Base-by-base conservation (phyloP, 2,329 filamentous ascomycete species). In the Fusarium setosum region DNA sequence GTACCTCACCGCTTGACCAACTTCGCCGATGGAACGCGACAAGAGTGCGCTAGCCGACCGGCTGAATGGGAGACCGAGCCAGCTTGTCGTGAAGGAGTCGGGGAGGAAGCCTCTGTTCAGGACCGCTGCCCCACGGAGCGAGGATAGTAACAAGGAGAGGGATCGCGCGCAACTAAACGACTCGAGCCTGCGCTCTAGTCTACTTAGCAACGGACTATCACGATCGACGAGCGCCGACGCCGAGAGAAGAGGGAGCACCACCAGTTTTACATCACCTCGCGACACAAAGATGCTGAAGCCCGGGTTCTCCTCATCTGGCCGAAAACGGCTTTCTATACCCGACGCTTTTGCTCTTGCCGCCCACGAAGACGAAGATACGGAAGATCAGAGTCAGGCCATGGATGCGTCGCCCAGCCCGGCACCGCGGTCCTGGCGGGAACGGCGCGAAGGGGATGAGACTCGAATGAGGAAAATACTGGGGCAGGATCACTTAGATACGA, bases 351-450 rank as follows among this genome's bases (percentile, higher is more conserved):
- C 54, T 41, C 57, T 74, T 37, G 79, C 76, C 5, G 73, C 69
- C 32, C 68, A 68, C 31, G 77, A 77, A 32, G 71, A 71, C 6
- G 67, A 69, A 29, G 69, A 61, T 45, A 64, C 67, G 11, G 67
- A 66, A 34, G 72, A 72, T 35, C 63, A 70, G n/a, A 73, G 67
- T 24, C 63, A 71, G 15, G 55, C 60, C n/a, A 65, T 72, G n/a
- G 80, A 81, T 59, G 83, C 79, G 17, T 85, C 83, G 3, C 84
- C 84, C 1, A 86, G 84, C 54, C 84, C 84, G 1, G 84, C 84
- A 1, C 84, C 84, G 2, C 76, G 84, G 29, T 70, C 76, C 8
- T 82, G 81, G 79, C 79, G 80, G 12, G 69, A 73, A 17, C 74
- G 72, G 31, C 71, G 68, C 44, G 75, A 73, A 2, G 70, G 73